Evolutionary conservation across 768 basidiomycete species (phyloP).

Genomic region (Tricholoma sp.): DNA sequence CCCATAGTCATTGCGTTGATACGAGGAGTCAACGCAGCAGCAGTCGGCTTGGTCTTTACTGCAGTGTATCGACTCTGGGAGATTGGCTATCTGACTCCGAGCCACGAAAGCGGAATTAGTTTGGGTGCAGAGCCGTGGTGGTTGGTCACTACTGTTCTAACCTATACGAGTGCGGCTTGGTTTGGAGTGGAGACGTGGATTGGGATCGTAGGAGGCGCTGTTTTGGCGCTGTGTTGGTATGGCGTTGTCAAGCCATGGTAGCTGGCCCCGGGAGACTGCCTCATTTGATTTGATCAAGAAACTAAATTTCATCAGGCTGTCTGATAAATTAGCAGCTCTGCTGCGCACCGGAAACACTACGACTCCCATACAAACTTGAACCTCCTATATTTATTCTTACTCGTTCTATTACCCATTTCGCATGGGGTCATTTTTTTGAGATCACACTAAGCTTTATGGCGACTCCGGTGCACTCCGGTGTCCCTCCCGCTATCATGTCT

Average conservation of each 20-base stretch:
- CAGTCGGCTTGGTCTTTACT: constrained; percentile 31
- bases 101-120: background rate
- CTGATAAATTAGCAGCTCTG: too few species aligned
- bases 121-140: background rate
- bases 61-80: background rate
- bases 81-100: background rate
- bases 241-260: background rate
- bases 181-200: background rate
- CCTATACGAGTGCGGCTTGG: background rate
- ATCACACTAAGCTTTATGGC: too few species aligned
- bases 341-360: too few species aligned
- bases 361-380: too few species aligned
- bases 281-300: too few species aligned
- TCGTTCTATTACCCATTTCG: too few species aligned
- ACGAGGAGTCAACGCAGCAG: constrained; percentile 36
- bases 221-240: background rate
- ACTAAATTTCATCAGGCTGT: too few species aligned
- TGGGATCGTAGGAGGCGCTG: background rate
- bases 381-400: too few species aligned
- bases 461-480: too few species aligned
- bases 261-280: too few species aligned
- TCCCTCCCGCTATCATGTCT: too few species aligned
- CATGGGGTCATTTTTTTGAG: too few species aligned
- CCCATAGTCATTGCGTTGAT: constrained; percentile 26
- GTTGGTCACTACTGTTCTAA: background rate